Conservation (phyloP, 768 basidiomycete species). For the Auricularia sp. region DNA sequence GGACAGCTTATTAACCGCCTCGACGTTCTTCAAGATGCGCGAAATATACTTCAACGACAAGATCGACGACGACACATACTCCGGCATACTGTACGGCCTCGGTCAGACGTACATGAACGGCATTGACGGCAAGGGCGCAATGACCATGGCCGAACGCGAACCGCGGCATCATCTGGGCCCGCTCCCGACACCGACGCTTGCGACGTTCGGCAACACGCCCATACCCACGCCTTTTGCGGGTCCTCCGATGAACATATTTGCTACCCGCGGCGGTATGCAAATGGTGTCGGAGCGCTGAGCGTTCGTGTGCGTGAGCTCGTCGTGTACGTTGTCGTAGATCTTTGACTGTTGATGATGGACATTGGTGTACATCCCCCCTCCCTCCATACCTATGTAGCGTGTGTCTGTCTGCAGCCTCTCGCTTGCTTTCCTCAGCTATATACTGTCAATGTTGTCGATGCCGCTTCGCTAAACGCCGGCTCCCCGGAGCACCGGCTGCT, state of each 20-base stretch:
- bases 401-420: background rate
- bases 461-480: too few species aligned
- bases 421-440: too few species aligned
- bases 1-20: constrained; percentile 88
- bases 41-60: constrained; percentile 83
- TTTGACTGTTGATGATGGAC: background rate
- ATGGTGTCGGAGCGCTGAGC: background rate
- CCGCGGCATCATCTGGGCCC: background rate
- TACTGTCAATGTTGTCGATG: too few species aligned
- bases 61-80: constrained; percentile 77
- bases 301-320: background rate
- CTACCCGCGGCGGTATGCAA: background rate
- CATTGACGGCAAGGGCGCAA: background rate
- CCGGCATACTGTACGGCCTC: constrained; percentile 74
- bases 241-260: background rate
- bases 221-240: background rate
- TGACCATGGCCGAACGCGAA: constrained; percentile 8
- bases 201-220: background rate
- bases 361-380: background rate
- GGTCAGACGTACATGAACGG: constrained; percentile 43
- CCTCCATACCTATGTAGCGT: background rate
- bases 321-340: background rate
- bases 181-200: background rate
- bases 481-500: too few species aligned
- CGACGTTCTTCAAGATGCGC: constrained; percentile 94